Evolutionary conservation across 305 asterid genomes (phyloP).

Genomic region (Fraxinus xanthoxyloides): DNA sequence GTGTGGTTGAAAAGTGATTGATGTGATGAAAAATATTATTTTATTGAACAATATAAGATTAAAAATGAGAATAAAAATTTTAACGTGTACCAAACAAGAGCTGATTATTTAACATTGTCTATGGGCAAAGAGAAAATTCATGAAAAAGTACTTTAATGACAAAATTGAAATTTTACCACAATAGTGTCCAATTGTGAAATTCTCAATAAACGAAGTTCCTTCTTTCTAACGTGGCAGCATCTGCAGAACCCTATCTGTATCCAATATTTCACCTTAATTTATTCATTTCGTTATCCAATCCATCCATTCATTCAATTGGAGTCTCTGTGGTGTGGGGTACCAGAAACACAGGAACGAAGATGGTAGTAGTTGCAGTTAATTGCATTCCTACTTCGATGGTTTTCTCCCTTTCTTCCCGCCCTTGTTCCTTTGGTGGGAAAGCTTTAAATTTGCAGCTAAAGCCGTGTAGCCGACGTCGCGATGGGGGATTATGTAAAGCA

Average conservation of each 20-base stretch:
- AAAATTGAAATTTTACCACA: neutral
- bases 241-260: neutral
- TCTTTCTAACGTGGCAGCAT: conserved; percentile 2
- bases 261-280: neutral
- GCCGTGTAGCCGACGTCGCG: conserved; percentile 17
- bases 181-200: neutral
- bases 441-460: conserved; percentile 5
- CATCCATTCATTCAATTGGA: neutral
- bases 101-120: neutral
- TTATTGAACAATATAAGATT: too few relatives aligned
- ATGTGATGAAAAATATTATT: too few relatives aligned
- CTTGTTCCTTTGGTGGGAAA: conserved; percentile 28
- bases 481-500: conserved; percentile 37
- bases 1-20: too few relatives aligned
- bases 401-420: conserved; percentile 24
- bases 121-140: neutral
- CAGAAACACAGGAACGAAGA: conserved; percentile 6
- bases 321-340: neutral
- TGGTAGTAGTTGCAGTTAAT: conserved; percentile 18
- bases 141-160: neutral
- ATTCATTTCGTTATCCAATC: neutral
- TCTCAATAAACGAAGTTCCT: neutral
- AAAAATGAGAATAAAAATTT: too few relatives aligned
- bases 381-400: conserved; percentile 4
- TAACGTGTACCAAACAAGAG: too few relatives aligned